A percentile compares a stretch with the other conserved stretches of the same genome.
phyloP scores from a whole-genome alignment of 495 filamentous ascomycete species.

The Xanthoparmelia taractica region DNA sequence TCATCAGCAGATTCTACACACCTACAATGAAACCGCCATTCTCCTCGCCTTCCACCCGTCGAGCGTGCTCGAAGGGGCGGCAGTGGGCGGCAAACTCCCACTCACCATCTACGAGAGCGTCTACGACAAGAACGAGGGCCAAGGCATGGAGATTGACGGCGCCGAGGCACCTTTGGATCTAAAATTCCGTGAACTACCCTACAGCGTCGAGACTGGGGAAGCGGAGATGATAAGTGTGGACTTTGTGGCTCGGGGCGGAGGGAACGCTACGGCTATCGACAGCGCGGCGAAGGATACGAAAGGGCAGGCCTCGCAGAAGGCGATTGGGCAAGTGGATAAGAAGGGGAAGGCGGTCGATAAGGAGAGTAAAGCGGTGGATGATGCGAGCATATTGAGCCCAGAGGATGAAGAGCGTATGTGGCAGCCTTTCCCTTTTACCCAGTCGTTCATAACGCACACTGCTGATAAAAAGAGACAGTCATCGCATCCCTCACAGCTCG shows the following conservation, averaged over 20 bases:
- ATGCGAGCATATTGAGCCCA: conserved; percentile 51
- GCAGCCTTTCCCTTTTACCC: background rate
- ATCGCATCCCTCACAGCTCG: conserved; percentile 72
- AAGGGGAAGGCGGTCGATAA: conserved; percentile 36
- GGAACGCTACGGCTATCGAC: conserved; percentile 62
- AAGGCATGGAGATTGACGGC: conserved; percentile 66
- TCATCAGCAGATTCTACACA: conserved; percentile 63
- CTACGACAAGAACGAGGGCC: conserved; percentile 51
- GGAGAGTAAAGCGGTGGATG: conserved; percentile 32
- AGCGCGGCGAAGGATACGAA: conserved; percentile 24
- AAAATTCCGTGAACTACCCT: conserved; percentile 75
- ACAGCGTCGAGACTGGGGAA: conserved; percentile 84
- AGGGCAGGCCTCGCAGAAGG: conserved; percentile 17
- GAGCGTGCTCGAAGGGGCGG: conserved; percentile 34
- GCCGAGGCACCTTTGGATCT: conserved; percentile 50
- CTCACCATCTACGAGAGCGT: conserved; percentile 84
- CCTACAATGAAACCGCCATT: conserved; percentile 77
- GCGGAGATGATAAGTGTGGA: conserved; percentile 97
- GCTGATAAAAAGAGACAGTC: conserved; percentile 37
- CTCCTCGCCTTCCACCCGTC: conserved; percentile 78
- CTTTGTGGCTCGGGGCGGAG: conserved; percentile 74
- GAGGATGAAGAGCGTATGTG: conserved; percentile 69
- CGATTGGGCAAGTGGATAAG: conserved; percentile 23
- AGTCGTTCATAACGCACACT: background rate
- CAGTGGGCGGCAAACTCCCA: conserved; percentile 69